These are phyloP conservation scores for Schwanniomyces vanrijiae DNA, from an alignment of 805 yeast species.

Conservation along the genomic window DNA sequence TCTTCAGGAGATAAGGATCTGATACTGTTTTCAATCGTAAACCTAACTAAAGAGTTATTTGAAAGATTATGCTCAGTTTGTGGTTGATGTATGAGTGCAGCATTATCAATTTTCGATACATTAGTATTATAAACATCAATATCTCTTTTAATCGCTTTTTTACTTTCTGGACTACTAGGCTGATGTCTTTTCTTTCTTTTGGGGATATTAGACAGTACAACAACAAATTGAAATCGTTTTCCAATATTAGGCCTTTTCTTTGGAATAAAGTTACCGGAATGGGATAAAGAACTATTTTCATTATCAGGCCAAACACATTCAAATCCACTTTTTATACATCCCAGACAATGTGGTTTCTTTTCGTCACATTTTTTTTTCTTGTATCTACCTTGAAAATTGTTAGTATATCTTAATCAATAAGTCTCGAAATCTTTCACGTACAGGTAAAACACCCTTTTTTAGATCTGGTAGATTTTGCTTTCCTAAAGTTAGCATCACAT, in stretches of 20 bases:
- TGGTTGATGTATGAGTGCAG: too few relatives aligned
- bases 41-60: not conserved
- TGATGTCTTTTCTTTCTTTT: not conserved
- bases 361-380: slow-evolving; percentile 23
- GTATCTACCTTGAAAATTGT: not conserved
- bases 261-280: not conserved
- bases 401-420: not conserved
- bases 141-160: not conserved
- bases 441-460: slow-evolving; percentile 3
- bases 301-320: slow-evolving; percentile 14
- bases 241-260: not conserved
- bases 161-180: not conserved
- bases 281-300: not conserved
- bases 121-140: not conserved
- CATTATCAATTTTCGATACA: not conserved
- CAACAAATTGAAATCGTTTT: not conserved
- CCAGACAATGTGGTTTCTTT: slow-evolving; percentile 18
- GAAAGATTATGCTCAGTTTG: not conserved
- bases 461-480: not conserved
- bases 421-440: not conserved
- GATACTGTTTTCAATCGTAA: too few relatives aligned
- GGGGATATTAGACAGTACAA: not conserved
- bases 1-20: not conserved
- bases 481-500: not conserved
- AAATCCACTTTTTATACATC: slow-evolving; percentile 12